Percentiles rank a stretch among this genome's conserved stretches.
phyloP scores from a whole-genome alignment of 2,329 filamentous ascomycete species.

The Exophiala phaeomuriformis region DNA sequence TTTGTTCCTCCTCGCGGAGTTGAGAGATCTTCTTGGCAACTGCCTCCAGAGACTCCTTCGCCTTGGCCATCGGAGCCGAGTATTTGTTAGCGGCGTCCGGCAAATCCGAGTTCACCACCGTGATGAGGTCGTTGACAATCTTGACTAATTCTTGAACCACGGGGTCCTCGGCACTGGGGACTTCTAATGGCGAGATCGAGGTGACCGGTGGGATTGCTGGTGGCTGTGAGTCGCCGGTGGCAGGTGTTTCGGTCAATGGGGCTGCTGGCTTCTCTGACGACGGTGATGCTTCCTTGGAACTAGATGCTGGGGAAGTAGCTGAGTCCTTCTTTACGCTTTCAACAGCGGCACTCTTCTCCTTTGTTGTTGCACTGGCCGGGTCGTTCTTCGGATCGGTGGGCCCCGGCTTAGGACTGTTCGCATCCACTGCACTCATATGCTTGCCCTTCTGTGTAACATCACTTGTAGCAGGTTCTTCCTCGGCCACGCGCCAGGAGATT shows the following conservation, averaged over 20 bases:
- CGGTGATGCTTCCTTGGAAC: slow-evolving; percentile 27
- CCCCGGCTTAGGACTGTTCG: slow-evolving; percentile 19
- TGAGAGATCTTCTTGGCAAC: slow-evolving; percentile 70
- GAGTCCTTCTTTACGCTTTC: slow-evolving; percentile 31
- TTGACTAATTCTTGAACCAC: slow-evolving; percentile 88
- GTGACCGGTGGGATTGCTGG: slow-evolving; percentile 44
- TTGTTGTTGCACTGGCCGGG: slow-evolving; percentile 18
- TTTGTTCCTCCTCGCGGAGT: slow-evolving; percentile 62
- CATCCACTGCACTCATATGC: slow-evolving; percentile 41
- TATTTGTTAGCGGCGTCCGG: slow-evolving; percentile 57
- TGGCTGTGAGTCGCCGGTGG: slow-evolving; percentile 33
- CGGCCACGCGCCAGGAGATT: slow-evolving; percentile 69
- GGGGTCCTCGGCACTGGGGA: slow-evolving; percentile 71
- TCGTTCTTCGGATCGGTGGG: slow-evolving; percentile 11
- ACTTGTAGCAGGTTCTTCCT: slow-evolving; percentile 51
- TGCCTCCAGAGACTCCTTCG: slow-evolving; percentile 72
- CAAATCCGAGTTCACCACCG: slow-evolving; percentile 82
- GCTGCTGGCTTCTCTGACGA: slow-evolving; percentile 37
- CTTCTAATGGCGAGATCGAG: slow-evolving; percentile 69
- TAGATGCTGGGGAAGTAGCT: slow-evolving; percentile 23
- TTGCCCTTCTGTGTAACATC: slow-evolving; percentile 49
- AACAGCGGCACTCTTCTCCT: slow-evolving; percentile 32
- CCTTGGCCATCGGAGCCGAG: slow-evolving; percentile 69
- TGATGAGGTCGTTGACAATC: slow-evolving; percentile 93
- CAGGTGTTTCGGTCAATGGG: slow-evolving; percentile 23